Evolutionary conservation across 2,329 filamentous ascomycete species (phyloP).

Genomic region (Stachybotrys chlorohalonatus): DNA sequence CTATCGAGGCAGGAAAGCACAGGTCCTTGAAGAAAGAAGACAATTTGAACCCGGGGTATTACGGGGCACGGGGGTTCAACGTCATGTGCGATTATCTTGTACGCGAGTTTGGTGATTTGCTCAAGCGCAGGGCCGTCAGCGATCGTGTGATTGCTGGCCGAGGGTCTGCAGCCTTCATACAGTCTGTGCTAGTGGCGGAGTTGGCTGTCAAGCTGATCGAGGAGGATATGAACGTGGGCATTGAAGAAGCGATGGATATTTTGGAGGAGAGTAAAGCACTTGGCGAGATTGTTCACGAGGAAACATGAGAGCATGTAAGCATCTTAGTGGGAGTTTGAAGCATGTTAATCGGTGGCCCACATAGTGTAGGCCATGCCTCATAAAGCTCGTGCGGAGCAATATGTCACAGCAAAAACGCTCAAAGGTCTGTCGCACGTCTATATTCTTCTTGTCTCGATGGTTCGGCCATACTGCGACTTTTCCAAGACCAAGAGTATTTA

Average conservation of each 20-base stretch:
- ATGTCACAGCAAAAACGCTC: no score
- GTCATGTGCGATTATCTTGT: slow-evolving; percentile 65
- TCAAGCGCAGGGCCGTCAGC: slow-evolving; percentile 53
- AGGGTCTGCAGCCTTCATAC: slow-evolving; percentile 60
- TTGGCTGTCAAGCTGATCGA: slow-evolving; percentile 44
- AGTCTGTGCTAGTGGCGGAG: slow-evolving; percentile 71
- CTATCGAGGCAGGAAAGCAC: slow-evolving; percentile 47
- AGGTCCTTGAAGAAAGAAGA: slow-evolving; percentile 51
- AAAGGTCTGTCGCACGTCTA: no score
- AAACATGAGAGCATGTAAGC: slow-evolving; percentile 19
- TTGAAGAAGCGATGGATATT: slow-evolving; percentile 40
- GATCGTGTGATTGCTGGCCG: slow-evolving; percentile 59
- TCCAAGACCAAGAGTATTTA: not conserved
- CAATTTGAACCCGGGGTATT: slow-evolving; percentile 67
- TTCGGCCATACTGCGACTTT: no score
- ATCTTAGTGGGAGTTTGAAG: not conserved
- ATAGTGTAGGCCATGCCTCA: slow-evolving; percentile 20
- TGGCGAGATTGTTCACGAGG: slow-evolving; percentile 60
- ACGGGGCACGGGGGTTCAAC: slow-evolving; percentile 65
- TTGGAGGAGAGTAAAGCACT: slow-evolving; percentile 58
- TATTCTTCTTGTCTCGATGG: no score
- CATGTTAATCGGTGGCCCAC: not conserved
- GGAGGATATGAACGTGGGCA: slow-evolving; percentile 42
- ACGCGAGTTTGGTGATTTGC: slow-evolving; percentile 43
- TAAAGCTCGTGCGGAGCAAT: not conserved